Base-by-base conservation (phyloP, 495 filamentous ascomycete species). In the Hypoxylon rickii region DNA sequence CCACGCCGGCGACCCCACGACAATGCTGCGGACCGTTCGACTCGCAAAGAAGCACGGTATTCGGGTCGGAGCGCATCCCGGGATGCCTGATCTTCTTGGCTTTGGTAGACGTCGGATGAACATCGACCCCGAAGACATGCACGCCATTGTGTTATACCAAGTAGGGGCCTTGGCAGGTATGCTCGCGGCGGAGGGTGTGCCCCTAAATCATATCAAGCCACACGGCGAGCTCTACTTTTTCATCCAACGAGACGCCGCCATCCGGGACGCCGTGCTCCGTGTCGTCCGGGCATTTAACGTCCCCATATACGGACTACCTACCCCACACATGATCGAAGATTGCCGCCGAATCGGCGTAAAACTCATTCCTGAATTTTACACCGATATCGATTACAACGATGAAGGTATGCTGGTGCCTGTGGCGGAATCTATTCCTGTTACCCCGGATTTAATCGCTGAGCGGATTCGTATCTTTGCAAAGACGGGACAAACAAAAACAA, bases 91-190 rank as follows among this genome's bases (percentile, higher is more conserved):
- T 53, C 68, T 87, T 12, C 79, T 83, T 64, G 84, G 83, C 5
- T 87, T 87, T 56, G 84, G 84, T 1, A 66, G 83, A 16, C 75
- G 83, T 3, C 74, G 79, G 42, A 84, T 85, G 67, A 76, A 79
- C 46, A 64, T 86, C 7, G 61, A 60, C 0, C 72, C 80, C 1
- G 80, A 83, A 15, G 83, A 86, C 41, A 69, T 82, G 45, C 83
- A 78, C 2, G 83, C 83, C 0, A 73, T 76, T 34, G 76, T 76
- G 1, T 52, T 83, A n/a, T 84, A 84, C 61, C 83, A 85, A 58
- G 75, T 86, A 33, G 83, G 83, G 0, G 81, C 84, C 0, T 68
- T 86, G 3, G 75, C 81, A 24, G 84, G 62, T 3, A 81, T 85
- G 41, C 65, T 86, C 12, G 76, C 82, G 19, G 71, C 71, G 0